Evolutionary conservation across 129 eudicot genomes (phyloP), one percentile per base, ranked within the genome.

Genomic region (Escallonia herrerae): DNA sequence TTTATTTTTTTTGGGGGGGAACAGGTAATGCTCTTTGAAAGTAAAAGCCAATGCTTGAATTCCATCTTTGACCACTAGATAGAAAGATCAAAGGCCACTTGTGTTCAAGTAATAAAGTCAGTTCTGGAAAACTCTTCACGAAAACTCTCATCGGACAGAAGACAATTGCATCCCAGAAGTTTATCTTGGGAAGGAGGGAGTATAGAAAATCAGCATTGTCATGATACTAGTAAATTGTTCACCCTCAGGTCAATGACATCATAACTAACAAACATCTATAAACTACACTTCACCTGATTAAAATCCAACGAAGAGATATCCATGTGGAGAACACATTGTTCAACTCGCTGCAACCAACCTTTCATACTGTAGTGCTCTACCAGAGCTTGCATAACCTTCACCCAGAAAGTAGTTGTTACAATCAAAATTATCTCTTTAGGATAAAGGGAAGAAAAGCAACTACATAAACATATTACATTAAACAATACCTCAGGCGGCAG

Each of bases 291-390:
- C 58, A 91, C 98, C 96, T 93, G 98, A 74, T 93, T 88, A 74
- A 93, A 93, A 81, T 93, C 98, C 86, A 93, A 68, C 52, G 98
- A 93, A 64, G 89, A 81, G 52, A 93, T 93, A 79, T 93, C 96
- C 98, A 93, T 93, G 81, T 93, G 95, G 44, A 93, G 98, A 75
- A 93, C 98, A 76, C 98, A 93, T 66, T 88, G 98, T 75, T 93
- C 98, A 52, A 93, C 87, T 58, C 98, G 86, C 76, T 85, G 96
- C 80, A 93, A 72, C 98, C 98, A 93, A 73, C 98, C 98, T 71
- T 81, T 88, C 58, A 67, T 69, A 78, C 96, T 93, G 49, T 93
- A 93, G 63, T 93, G 98, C 85, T 93, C 96, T 66, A 93, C 98
- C 67, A 93, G 74, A 58, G 80, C 95, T 85, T 93, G 98, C 98